These are phyloP conservation scores for Gilbertella persicaria DNA, from an alignment of 371 early-diverging fungal species.

Conservation along the genomic window DNA sequence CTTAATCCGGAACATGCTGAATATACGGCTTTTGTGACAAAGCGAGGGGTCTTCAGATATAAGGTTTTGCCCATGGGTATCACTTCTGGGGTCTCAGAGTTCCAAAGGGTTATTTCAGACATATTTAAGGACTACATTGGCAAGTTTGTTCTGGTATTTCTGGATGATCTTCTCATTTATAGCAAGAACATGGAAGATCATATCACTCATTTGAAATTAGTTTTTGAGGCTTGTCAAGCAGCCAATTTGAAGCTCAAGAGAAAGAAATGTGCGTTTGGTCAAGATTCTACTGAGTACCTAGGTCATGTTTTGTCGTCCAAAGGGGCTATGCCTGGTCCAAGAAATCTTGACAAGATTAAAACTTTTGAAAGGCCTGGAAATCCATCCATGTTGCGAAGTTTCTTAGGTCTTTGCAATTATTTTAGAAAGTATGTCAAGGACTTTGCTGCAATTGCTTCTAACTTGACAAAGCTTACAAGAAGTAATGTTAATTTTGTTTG, in stretches of 20 bases:
- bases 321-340: constrained; percentile 21
- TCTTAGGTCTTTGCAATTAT: constrained; percentile 33
- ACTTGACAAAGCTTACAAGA: constrained; percentile 15
- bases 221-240: constrained; percentile 31
- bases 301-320: constrained; percentile 35
- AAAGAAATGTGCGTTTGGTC: constrained; percentile 42
- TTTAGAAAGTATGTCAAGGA: constrained; percentile 37
- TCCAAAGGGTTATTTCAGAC: constrained; percentile 25
- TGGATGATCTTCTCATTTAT: constrained; percentile 55
- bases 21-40: constrained; percentile 44
- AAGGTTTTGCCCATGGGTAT: constrained; percentile 51
- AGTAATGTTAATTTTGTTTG: constrained; percentile 17
- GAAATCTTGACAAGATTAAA: constrained; percentile 14
- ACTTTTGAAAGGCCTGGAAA: constrained; percentile 10
- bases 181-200: constrained; percentile 37
- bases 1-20: constrained; percentile 20
- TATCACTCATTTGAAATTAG: constrained; percentile 24
- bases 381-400: constrained; percentile 20
- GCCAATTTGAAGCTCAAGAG: constrained; percentile 35
- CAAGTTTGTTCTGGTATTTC: constrained; percentile 33
- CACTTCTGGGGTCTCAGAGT: constrained; percentile 37
- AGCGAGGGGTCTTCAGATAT: constrained; percentile 29
- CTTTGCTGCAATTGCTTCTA: constrained; percentile 17
- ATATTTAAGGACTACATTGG: constrained; percentile 4
- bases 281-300: constrained; percentile 25